Percentiles rank a stretch among this genome's conserved stretches.
Conservation (phyloP, 2,329 filamentous ascomycete genomes). For the Aspergillus flavus region DNA sequence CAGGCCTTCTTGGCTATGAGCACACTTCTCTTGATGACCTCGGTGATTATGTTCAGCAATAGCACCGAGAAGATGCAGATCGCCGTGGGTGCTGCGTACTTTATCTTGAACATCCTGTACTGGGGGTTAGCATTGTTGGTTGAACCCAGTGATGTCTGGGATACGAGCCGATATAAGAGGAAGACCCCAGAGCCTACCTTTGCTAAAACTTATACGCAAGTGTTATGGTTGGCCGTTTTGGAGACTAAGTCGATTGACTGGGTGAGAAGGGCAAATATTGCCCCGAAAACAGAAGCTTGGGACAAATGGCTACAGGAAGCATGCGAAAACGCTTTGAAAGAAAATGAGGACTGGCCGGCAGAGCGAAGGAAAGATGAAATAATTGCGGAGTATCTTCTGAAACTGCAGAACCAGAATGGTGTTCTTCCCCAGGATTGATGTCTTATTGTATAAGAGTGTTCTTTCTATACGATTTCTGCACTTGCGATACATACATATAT, state of each 20-base stretch:
- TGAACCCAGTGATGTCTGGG: constrained; percentile 55
- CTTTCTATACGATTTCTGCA: too few relatives aligned
- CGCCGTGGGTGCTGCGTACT: constrained; percentile 60
- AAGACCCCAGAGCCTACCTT: too few relatives aligned
- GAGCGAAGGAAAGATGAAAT: neutral
- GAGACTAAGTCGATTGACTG: constrained; percentile 57
- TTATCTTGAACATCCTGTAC: constrained; percentile 62
- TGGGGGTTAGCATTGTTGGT: constrained; percentile 59
- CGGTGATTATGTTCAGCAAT: constrained; percentile 64
- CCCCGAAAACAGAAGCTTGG: constrained; percentile 58
- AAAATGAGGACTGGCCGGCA: neutral
- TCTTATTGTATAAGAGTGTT: too few relatives aligned
- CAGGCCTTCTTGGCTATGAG: constrained; percentile 59
- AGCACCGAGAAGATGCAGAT: constrained; percentile 64
- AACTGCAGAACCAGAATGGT: too few relatives aligned
- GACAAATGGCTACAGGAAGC: constrained; percentile 52
- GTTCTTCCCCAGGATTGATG: too few relatives aligned
- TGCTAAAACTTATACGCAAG: constrained; percentile 29
- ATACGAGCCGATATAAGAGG: constrained; percentile 39
- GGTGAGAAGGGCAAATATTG: constrained; percentile 55
- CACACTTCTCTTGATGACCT: constrained; percentile 63
- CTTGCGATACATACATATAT: too few relatives aligned
- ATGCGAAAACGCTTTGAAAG: neutral
- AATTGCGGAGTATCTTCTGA: neutral
- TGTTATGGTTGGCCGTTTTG: constrained; percentile 62